These are phyloP conservation scores for Chaetomiaceae sp. DNA, from an alignment of 2,329 filamentous ascomycete species.

Conservation along the genomic window DNA sequence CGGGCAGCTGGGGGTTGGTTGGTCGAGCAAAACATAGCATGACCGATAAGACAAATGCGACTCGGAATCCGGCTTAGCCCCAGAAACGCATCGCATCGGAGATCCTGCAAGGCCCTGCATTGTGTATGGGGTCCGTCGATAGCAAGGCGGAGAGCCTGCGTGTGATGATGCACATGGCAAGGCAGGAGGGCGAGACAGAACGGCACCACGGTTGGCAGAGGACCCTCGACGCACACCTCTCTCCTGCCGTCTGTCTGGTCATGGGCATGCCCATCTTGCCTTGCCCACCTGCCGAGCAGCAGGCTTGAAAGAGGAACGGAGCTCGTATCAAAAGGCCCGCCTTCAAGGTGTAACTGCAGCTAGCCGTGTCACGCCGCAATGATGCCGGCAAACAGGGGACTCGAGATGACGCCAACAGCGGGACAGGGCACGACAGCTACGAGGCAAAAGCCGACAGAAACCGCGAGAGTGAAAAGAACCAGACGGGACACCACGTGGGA, in stretches of 20 bases:
- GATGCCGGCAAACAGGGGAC: slow-evolving; percentile 2
- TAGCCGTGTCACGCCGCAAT: slow-evolving; percentile 14
- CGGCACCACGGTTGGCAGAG: slow-evolving; percentile 5
- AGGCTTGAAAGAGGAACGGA: too few relatives aligned
- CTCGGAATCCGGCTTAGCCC: slow-evolving; percentile 10
- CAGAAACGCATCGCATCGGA: slow-evolving; percentile 15
- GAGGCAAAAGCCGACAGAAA: slow-evolving; percentile 28
- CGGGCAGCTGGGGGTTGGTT: too few relatives aligned
- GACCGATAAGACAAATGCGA: background rate
- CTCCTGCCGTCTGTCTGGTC: too few relatives aligned
- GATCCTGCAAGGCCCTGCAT: slow-evolving; percentile 22
- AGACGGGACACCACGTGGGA: slow-evolving; percentile 8
- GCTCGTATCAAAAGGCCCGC: background rate
- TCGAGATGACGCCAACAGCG: slow-evolving; percentile 1
- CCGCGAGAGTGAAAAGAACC: slow-evolving; percentile 12
- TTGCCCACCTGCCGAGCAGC: background rate
- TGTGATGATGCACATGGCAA: background rate
- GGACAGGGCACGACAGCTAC: slow-evolving; percentile 3
- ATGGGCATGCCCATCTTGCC: too few relatives aligned
- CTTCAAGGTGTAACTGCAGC: slow-evolving; percentile 11
- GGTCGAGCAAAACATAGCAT: background rate
- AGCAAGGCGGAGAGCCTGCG: background rate
- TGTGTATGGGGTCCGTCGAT: slow-evolving; percentile 3
- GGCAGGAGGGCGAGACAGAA: slow-evolving; percentile 9
- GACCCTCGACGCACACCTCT: background rate